phyloP scores from a whole-genome alignment of 2,329 filamentous ascomycete genomes.

The Cordyceps pruinosa region DNA sequence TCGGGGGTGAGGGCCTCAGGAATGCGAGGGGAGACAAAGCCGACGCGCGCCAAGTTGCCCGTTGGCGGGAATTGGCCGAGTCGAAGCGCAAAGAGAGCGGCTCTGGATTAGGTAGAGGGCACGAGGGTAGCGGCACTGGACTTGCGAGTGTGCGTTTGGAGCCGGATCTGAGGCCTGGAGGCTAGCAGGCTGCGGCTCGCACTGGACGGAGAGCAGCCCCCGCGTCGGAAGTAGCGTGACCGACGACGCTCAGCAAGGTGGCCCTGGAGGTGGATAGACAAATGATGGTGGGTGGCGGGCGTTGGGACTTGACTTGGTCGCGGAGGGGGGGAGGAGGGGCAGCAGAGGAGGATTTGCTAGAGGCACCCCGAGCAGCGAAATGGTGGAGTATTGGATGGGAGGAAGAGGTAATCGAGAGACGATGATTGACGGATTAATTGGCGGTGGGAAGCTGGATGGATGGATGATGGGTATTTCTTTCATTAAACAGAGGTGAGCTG shows the following conservation, averaged over 20 bases:
- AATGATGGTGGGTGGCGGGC: background rate
- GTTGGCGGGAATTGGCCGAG: background rate
- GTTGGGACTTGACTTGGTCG: background rate
- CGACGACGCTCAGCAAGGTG: background rate
- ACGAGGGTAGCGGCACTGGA: background rate
- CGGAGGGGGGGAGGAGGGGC: background rate
- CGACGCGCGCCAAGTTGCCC: background rate
- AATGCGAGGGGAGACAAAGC: background rate
- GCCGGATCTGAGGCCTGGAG: conserved; percentile 3
- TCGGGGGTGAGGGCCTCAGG: background rate
- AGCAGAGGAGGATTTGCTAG: background rate
- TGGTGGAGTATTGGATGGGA: background rate
- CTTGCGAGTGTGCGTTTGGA: background rate
- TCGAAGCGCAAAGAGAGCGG: background rate
- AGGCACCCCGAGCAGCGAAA: background rate
- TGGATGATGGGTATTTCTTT: too few relatives aligned
- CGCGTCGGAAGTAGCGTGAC: conserved; percentile 3
- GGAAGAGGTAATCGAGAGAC: background rate
- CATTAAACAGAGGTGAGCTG: too few relatives aligned
- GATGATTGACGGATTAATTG: conserved; percentile 11
- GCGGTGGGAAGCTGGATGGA: background rate
- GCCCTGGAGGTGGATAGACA: background rate
- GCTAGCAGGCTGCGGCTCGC: background rate
- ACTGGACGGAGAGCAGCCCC: background rate
- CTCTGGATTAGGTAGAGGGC: background rate